Evolutionary conservation across 2,329 filamentous ascomycete species (phyloP).

Genomic region (Xylogone sp.): DNA sequence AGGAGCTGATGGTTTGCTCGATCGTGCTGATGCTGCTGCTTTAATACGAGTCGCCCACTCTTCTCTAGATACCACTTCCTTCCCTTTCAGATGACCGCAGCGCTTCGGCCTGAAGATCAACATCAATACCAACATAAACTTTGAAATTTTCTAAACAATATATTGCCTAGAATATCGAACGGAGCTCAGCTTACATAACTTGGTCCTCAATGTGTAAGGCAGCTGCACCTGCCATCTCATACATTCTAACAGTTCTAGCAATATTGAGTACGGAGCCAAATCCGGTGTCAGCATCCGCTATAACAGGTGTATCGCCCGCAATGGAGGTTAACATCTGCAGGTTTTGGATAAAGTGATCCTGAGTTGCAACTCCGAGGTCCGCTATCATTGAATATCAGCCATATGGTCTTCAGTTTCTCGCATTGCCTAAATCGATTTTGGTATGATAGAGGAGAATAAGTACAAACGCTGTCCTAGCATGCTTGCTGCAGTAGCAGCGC

Average conservation of each 20-base stretch:
- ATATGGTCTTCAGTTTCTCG: too few species aligned
- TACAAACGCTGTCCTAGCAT: neutral
- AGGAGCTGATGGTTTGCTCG: slow-evolving; percentile 48
- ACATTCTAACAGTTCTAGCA: slow-evolving; percentile 46
- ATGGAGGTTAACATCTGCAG: neutral
- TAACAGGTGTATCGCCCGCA: slow-evolving; percentile 32
- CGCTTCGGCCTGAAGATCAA: slow-evolving; percentile 58
- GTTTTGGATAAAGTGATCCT: neutral
- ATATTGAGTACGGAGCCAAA: slow-evolving; percentile 48
- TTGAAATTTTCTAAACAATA: too few species aligned
- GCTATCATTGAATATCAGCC: neutral
- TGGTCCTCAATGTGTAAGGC: slow-evolving; percentile 60
- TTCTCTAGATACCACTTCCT: slow-evolving; percentile 54
- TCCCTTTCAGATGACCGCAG: slow-evolving; percentile 59
- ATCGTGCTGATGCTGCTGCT: slow-evolving; percentile 47
- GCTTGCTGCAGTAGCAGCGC: neutral
- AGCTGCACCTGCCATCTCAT: slow-evolving; percentile 52
- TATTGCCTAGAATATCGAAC: too few species aligned
- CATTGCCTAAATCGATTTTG: too few species aligned
- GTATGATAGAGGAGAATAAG: too few species aligned
- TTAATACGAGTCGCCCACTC: slow-evolving; percentile 48
- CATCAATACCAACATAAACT: too few species aligned
- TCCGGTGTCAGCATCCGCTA: slow-evolving; percentile 49
- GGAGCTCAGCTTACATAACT: slow-evolving; percentile 39
- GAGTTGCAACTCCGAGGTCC: neutral